A percentile compares a stretch with the other conserved stretches of the same genome.
These are phyloP conservation scores for Cyclotella atomus DNA, from an alignment of 108 stramenopile species.

Conservation along the genomic window DNA sequence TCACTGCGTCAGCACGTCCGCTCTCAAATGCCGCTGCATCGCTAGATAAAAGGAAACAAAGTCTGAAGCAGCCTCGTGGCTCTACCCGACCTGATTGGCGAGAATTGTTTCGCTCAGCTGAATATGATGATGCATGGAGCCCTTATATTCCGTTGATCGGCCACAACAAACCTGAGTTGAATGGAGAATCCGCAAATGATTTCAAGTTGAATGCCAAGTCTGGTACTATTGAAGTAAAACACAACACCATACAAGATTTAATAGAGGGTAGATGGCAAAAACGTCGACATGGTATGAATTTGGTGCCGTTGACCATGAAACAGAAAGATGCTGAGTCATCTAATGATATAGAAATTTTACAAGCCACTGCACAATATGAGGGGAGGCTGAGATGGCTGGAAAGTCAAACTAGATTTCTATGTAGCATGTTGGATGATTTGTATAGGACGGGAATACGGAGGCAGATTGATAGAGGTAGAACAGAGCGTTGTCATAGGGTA, in stretches of 20 bases:
- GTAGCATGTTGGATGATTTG: constrained; percentile 39
- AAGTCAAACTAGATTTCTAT: constrained; percentile 33
- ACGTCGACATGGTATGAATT: constrained; percentile 46
- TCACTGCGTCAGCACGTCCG: neutral
- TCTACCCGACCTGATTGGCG: constrained; percentile 20
- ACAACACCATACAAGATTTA: neutral
- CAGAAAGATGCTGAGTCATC: neutral
- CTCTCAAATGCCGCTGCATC: neutral
- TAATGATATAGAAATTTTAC: neutral
- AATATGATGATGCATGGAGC: constrained; percentile 51
- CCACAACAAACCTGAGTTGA: neutral
- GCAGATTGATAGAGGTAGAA: constrained; percentile 22
- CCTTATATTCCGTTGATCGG: constrained; percentile 9
- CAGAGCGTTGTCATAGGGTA: constrained; percentile 43
- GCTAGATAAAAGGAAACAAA: neutral
- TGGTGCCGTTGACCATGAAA: constrained; percentile 19
- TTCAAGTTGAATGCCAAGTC: too few relatives aligned
- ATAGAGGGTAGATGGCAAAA: constrained; percentile 23
- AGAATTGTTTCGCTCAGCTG: constrained; percentile 33
- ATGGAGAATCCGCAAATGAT: neutral
- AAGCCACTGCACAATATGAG: neutral
- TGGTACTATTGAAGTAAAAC: too few relatives aligned
- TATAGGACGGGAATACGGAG: constrained; percentile 29
- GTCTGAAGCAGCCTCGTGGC: neutral
- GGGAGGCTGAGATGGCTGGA: constrained; percentile 23